Base-by-base conservation (phyloP, 495 filamentous ascomycete genomes). In the Glutinoglossum americanum region DNA sequence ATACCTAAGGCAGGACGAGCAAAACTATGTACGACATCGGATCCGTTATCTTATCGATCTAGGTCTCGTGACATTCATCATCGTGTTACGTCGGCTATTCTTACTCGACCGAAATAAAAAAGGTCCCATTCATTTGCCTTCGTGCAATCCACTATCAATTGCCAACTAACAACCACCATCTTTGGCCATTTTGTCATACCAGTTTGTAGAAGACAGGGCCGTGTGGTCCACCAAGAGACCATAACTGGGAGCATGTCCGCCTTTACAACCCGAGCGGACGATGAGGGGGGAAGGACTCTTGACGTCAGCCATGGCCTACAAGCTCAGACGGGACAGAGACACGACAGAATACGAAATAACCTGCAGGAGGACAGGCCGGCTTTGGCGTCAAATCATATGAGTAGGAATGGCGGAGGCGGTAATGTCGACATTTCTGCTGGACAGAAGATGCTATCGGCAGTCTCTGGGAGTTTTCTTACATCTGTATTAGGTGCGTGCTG, bases 371-470 rank as follows among this genome's bases (percentile, higher is more conserved):
- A 33, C 30, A 37, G 37, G 63, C 28, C n/a, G 26, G 21, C 39
- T 5, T 2, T 62, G 55, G 58, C 53, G 48, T 58, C 62, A 48
- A 47, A 23, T 8, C 28, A 11, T 28, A 23, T 15, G 54, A 28
- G 33, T 27, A 25, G 51, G 33, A 48, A 33, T 27, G 65, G 67
- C 15, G 69, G 71, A 55, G 66, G 70, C 45, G 65, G 64, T 51
- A 67, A 64, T 15, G 61, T 72, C 27, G 76, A 88, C 59, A 85
- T 89, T 58, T 85, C 89, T 1, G 74, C 87, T 17, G 65, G 71
- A 9, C 93, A 97, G 70, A 88, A 87, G 70, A 98, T 98, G 93
- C 66, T 92, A 33, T 94, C 90, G 58, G 92, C 92, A 8, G 87
- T 88, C 19, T 83, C 81, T 10, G 92, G 92, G 23, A 96, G 89